Evolutionary conservation across 495 filamentous ascomycete genomes (phyloP).

Genomic region (Lepraria neglecta): DNA sequence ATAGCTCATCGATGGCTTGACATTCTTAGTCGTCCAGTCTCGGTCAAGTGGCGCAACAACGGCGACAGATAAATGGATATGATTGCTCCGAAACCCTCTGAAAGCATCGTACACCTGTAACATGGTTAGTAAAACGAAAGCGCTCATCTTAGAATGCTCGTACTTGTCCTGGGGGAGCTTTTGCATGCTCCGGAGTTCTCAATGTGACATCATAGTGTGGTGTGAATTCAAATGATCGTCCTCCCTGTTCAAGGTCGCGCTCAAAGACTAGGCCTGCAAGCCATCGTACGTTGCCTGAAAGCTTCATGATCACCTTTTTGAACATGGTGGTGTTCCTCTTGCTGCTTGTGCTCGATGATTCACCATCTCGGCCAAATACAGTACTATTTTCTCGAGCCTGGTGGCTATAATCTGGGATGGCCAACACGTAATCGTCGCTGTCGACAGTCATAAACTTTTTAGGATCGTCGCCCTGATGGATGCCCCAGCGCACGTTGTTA

Average conservation of each 20-base stretch:
- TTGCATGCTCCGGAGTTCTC: conserved; percentile 68
- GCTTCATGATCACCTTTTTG: conserved; percentile 97
- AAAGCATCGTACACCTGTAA: conserved; percentile 76
- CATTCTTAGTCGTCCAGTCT: conserved; percentile 69
- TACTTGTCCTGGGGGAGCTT: conserved; percentile 46
- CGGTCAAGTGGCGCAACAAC: conserved; percentile 74
- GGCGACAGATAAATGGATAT: conserved; percentile 90
- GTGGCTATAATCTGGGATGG: conserved; percentile 86
- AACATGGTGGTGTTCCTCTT: conserved; percentile 72
- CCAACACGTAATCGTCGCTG: conserved; percentile 88
- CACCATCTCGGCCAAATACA: conserved; percentile 50
- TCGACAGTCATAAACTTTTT: conserved; percentile 92
- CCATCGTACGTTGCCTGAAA: conserved; percentile 91
- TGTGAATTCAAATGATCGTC: conserved; percentile 77
- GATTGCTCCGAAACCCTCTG: conserved; percentile 84
- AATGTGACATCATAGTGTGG: conserved; percentile 89
- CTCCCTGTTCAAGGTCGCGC: conserved; percentile 56
- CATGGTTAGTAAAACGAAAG: conserved; percentile 25
- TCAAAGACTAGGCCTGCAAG: conserved; percentile 88
- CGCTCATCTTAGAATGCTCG: conserved; percentile 25
- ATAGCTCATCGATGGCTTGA: conserved; percentile 74
- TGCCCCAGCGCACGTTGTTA: conserved; percentile 78
- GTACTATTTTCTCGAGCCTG: conserved; percentile 58
- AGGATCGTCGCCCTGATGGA: conserved; percentile 75
- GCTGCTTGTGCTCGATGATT: conserved; percentile 57